phyloP scores from a whole-genome alignment of 805 yeast genomes.

The Ogataea ganodermae region DNA sequence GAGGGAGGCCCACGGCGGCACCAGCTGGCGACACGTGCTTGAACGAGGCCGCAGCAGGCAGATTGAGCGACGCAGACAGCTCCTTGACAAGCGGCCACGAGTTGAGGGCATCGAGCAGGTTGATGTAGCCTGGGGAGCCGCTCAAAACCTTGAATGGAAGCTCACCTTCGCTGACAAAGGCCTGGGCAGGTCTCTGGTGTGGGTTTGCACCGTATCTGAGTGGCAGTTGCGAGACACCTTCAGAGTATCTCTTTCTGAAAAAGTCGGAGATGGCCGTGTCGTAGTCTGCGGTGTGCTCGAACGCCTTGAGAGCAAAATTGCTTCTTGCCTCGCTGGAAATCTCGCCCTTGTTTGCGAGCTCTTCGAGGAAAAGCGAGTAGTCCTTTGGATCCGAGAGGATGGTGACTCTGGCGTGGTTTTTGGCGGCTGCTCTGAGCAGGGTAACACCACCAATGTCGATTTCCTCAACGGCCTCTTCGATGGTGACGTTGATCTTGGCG shows the following conservation, averaged over 20 bases:
- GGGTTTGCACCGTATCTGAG: conserved; percentile 99
- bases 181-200: conserved; percentile 99
- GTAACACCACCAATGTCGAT: conserved; percentile 99
- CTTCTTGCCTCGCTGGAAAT: conserved; percentile 75
- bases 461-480: conserved; percentile 97
- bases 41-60: conserved; percentile 99
- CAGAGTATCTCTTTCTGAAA: conserved; percentile 96
- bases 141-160: conserved; percentile 91
- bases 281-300: conserved; percentile 97
- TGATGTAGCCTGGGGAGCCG: conserved; percentile 98
- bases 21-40: conserved; percentile 99
- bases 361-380: conserved; percentile 83
- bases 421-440: conserved; percentile 96
- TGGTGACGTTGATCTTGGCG: conserved; percentile 91
- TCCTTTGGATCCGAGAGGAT: conserved; percentile 94
- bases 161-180: conserved; percentile 81
- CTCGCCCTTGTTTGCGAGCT: conserved; percentile 65
- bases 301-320: conserved; percentile 90
- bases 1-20: conserved; percentile 95
- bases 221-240: conserved; percentile 84
- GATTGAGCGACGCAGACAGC: conserved; percentile 86
- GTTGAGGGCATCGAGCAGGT: conserved; percentile 92
- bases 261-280: conserved; percentile 95
- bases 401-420: conserved; percentile 95
- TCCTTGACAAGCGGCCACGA: conserved; percentile 99